A percentile compares a stretch with the other conserved stretches of the same genome.
Conservation (phyloP, 345 rosid genomes). For the Gossypioides kirkii region DNA sequence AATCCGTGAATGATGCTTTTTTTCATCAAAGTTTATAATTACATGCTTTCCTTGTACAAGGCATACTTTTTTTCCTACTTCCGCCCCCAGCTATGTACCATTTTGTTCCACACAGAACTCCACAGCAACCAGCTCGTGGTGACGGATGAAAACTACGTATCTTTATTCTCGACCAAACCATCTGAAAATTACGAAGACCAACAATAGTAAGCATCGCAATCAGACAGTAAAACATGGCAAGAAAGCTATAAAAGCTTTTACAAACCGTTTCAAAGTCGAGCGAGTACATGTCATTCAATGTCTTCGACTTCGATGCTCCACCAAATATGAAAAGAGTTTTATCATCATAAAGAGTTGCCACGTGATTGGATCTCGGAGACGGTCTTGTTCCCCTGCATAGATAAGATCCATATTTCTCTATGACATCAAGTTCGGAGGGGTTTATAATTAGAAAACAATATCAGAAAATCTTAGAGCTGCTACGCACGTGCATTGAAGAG, state of each 20-base stretch:
- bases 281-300: constrained; percentile 86
- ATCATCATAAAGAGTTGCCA: constrained; percentile 80
- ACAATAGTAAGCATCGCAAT: not conserved
- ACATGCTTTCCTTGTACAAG: not conserved
- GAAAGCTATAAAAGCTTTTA: constrained; percentile 3
- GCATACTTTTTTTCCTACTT: constrained; percentile 87
- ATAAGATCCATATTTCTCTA: not conserved
- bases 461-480: not conserved
- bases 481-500: constrained; percentile 92
- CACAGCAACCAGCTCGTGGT: constrained; percentile 90
- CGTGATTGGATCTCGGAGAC: constrained; percentile 81
- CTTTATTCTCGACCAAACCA: constrained; percentile 97
- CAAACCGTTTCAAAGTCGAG: constrained; percentile 92
- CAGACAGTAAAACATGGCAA: not conserved
- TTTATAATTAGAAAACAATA: not conserved
- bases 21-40: not conserved
- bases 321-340: constrained; percentile 80
- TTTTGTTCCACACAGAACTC: constrained; percentile 81
- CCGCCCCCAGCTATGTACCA: constrained; percentile 99
- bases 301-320: constrained; percentile 77
- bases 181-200: constrained; percentile 32
- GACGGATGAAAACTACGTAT: constrained; percentile 89
- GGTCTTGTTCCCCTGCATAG: constrained; percentile 75
- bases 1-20: not conserved
- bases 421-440: not conserved